Base-by-base conservation (phyloP, 495 filamentous ascomycete species). In the Neurospora sp. region DNA sequence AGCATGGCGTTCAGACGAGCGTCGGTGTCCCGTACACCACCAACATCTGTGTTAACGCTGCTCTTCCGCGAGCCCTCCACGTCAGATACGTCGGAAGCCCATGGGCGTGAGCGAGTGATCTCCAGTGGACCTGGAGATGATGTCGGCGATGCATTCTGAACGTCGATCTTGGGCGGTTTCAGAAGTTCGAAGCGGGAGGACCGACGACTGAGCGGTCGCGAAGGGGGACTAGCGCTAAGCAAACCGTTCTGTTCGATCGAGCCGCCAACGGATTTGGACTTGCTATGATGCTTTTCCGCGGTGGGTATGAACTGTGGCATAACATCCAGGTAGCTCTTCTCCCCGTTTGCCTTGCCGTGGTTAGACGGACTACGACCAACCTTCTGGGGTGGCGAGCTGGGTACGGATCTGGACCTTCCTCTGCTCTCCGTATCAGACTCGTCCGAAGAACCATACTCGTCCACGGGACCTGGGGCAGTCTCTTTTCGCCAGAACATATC, bases 91-190 rank as follows among this genome's bases (percentile, higher is more conserved):
- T 82, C 83, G 3, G 78, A 74, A 66, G 27, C 53, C 53, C 53
- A 66, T 66, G 53, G 22, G 18, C 74, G 74, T 5, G 68, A 68
- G 31, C 73, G 74, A 9, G 76, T 66, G 14, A 72, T 39, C 39
- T 81, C 53, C 40, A 72, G 68, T 0, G 83, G 75, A 18, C 27
- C 53, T 16, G 83, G 83, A 3, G 83, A 80, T 6, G 80, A 76
- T 1, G 78, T 78, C 16, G 86, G 82, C 7, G 86, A 87, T 66
- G 86, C 77, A 74, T 79, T 78, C 75, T 87, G 85, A 42, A 92
- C 78, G 72, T 92, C 88, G 73, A 92, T 89, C 66, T 84, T 83
- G 5, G 91, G 90, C 14, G 89, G 88, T 72, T 89, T 87, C 68
- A 91, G 84, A 7, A 83, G 80, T 38, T 90, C 85, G 70, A 87